Evolutionary conservation across 805 yeast genomes (phyloP), one percentile per base, ranked within the genome.

Genomic region (Maudiozyma serrabonitensis): DNA sequence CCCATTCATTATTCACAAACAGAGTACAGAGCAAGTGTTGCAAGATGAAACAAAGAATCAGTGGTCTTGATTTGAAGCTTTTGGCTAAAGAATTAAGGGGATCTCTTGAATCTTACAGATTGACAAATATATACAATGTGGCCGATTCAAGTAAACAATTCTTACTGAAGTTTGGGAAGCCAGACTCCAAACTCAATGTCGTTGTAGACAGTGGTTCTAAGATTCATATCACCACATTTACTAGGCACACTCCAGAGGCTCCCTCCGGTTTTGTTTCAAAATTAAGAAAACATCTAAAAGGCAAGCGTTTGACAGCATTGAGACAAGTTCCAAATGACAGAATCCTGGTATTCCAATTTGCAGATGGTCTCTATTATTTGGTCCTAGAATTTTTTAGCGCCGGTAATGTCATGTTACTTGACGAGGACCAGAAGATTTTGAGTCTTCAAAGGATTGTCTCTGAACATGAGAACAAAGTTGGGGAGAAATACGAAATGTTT

Each of bases 331-430:
- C 81, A 0, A 78, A 81, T 58, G 96, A 89, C 62, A 75, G 98
- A 64, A 79, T 87, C n/a, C 71, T 87, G 42, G 95, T 89, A 0
- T 66, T 91, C 43, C 81, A 87, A 52, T 91, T 91, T 67, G 81
- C 90, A 43, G 95, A 87, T 58, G 96, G 96, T 2, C 59, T 78
- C 47, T 81, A 69, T 60, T 83, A 85, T 57, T 69, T 91, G 54
- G 95, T 87, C 0, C 67, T 91, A 47, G 99, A 91, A 66, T 91
- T 91, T 60, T 91, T 90, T 70, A 86, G 96, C 62, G 96, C 96
- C 2, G 99, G 99, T 26, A 91, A 91, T 62, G 78, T 91, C 48
- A 70, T 91, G 18, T 71, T 91, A 19, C 71, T 91, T 53, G 95
- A 91, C 64, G 75, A 79, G 28, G 75, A 82, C 19, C 66, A 73